phyloP scores from a whole-genome alignment of 495 filamentous ascomycete genomes.

The Neurospora sp. region DNA sequence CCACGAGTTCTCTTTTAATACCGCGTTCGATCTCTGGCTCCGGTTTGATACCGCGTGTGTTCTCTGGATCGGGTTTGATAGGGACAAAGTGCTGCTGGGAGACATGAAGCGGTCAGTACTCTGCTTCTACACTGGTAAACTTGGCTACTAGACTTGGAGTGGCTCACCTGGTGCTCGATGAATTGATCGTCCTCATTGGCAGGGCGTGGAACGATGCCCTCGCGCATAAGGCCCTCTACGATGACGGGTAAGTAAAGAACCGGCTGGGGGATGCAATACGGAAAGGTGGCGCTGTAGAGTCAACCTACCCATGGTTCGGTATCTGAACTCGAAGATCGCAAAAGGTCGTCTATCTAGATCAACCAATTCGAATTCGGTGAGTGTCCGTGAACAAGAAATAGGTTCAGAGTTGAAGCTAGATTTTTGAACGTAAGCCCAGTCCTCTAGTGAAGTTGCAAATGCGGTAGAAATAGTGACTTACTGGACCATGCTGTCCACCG shows the following conservation, averaged over 20 bases:
- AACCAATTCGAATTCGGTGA: too few species aligned
- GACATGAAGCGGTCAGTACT: neutral
- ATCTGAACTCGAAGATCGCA: slow-evolving; percentile 11
- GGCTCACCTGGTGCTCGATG: neutral
- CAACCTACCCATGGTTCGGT: slow-evolving; percentile 6
- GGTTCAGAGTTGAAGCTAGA: neutral
- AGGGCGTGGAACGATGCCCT: slow-evolving; percentile 3
- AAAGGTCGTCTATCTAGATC: slow-evolving; percentile 3
- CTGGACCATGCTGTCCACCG: slow-evolving; percentile 1
- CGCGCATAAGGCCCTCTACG: slow-evolving; percentile 4
- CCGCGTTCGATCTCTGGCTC: neutral
- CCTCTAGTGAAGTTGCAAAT: too few species aligned
- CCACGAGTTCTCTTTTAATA: neutral
- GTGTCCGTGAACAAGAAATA: fast-evolving
- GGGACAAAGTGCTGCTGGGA: too few species aligned
- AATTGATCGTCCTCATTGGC: neutral
- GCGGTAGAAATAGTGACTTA: neutral
- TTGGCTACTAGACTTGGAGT: neutral
- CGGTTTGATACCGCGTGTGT: neutral
- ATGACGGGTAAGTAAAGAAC: neutral
- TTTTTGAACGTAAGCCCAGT: neutral
- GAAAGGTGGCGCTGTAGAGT: neutral
- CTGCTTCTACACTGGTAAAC: neutral
- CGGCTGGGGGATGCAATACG: neutral
- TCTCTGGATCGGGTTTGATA: neutral